Evolutionary conservation across 2,329 filamentous ascomycete species (phyloP), one percentile per base, ranked within the genome.

Genomic region (Colletotrichum cereale): DNA sequence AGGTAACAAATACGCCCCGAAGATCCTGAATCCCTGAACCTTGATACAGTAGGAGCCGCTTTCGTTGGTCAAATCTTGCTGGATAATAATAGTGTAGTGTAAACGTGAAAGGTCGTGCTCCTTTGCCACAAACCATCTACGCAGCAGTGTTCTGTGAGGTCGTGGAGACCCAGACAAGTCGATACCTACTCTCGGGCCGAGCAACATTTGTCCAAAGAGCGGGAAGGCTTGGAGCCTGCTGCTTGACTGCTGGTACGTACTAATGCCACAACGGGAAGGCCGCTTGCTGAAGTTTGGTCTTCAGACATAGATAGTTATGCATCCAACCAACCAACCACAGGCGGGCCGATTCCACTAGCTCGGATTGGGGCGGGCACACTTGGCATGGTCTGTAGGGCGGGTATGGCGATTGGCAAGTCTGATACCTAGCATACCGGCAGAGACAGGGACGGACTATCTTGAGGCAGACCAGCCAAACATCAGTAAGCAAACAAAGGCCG

Each of bases 321-420:
- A 29, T 26, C 5, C 24, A 12, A n/a, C 11, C 42, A 8, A 44
- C 18, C 7, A 53, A 21, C 26, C 11, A 36, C 21, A 29, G 26
- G 26, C 26, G 26, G 26, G 26, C 50, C 50, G 18, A 34, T 55
- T 55, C 50, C 31, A 12, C 10, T 55, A 21, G 50, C 8, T 26
- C 10, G 34, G n/a, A 40, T 8, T 31, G 24, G 7, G 21, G 42
- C 7, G 21, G 18, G 18, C 7, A 44, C 14, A 6, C 47, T 52
- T 34, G 44, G 24, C n/a, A 52, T 29, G 21, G 58, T 2, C 21
- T 55, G 21, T 11, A 61, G 18, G 31, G 47, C n/a, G 40, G 21
- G 36, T 7, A 29, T 50, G 53, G 53, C 53, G 53, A 66, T 58
- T 40, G 29, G n/a, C n/a, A 34, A 50, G 40, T 21, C 29, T 65